Conservation (phyloP, 441 rosid genomes). For the Viola pubescens region DNA sequence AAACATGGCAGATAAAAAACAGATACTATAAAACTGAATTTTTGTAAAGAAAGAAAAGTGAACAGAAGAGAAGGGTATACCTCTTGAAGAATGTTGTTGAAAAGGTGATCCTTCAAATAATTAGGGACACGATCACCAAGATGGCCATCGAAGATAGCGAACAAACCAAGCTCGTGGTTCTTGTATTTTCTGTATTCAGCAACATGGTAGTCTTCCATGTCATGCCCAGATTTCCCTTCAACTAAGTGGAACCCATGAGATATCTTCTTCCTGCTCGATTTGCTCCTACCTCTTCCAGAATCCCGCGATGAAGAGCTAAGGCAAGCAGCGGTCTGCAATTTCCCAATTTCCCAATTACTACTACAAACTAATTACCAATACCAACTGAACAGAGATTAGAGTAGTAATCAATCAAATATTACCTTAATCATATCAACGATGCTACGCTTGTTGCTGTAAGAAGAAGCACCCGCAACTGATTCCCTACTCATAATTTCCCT, state of each 20-base stretch:
- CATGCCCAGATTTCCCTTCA: conserved; percentile 61
- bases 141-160: conserved; percentile 67
- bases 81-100: conserved; percentile 54
- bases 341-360: conserved; percentile 5
- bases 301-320: conserved; percentile 33
- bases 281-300: conserved; percentile 49
- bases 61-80: conserved; percentile 14
- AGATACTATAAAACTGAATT: neutral
- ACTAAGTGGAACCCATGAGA: conserved; percentile 60
- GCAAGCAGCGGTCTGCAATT: conserved; percentile 28
- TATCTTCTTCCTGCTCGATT: conserved; percentile 26
- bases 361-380: neutral
- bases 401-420: neutral
- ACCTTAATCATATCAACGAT: conserved; percentile 40
- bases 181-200: conserved; percentile 43
- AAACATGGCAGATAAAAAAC: neutral
- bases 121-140: conserved; percentile 58
- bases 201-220: conserved; percentile 67
- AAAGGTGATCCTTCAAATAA: conserved; percentile 47
- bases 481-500: conserved; percentile 25
- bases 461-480: conserved; percentile 29
- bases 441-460: conserved; percentile 10
- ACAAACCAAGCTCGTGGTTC: conserved; percentile 51
- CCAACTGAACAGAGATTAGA: neutral
- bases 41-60: neutral